Percentiles rank a stretch among this genome's conserved stretches.
phyloP scores from a whole-genome alignment of 192 early-diverging fungal species.

The Linnemannia zychae region DNA sequence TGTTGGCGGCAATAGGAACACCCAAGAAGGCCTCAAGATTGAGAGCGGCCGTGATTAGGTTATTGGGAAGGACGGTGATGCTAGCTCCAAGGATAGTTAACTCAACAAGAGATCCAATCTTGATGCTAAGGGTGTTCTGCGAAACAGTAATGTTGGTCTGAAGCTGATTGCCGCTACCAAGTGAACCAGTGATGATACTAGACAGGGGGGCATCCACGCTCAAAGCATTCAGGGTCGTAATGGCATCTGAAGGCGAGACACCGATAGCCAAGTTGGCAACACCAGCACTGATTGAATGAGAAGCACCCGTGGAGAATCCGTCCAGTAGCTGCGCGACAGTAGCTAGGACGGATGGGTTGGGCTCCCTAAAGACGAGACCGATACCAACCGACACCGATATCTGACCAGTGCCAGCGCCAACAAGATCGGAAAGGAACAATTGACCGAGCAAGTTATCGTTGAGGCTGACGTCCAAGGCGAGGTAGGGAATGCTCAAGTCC shows the following conservation, averaged over 20 bases:
- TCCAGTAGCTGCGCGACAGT: conserved; percentile 32
- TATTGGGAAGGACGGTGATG: background rate
- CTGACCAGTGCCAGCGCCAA: conserved; percentile 34
- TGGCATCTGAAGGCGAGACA: conserved; percentile 47
- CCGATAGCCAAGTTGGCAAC: conserved; percentile 46
- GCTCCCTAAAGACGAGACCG: conserved; percentile 48
- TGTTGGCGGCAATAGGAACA: background rate
- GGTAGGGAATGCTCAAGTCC: conserved; percentile 52
- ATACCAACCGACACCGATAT: conserved; percentile 43
- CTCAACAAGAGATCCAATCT: conserved; percentile 32
- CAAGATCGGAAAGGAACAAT: conserved; percentile 34
- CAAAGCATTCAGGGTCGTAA: conserved; percentile 16
- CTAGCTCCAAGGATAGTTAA: background rate
- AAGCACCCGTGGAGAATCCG: conserved; percentile 32
- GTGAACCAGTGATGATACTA: conserved; percentile 7
- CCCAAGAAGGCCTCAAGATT: background rate
- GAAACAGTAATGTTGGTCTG: background rate
- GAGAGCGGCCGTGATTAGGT: background rate
- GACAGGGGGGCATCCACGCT: background rate
- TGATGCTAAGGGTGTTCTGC: background rate
- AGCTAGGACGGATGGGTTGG: conserved; percentile 31
- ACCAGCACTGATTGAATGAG: conserved; percentile 22
- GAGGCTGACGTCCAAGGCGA: conserved; percentile 42
- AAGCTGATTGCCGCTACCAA: background rate
- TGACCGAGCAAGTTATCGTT: conserved; percentile 37